These are phyloP conservation scores for Sarcodon aspratus DNA, from an alignment of 768 basidiomycete species.

Conservation along the genomic window DNA sequence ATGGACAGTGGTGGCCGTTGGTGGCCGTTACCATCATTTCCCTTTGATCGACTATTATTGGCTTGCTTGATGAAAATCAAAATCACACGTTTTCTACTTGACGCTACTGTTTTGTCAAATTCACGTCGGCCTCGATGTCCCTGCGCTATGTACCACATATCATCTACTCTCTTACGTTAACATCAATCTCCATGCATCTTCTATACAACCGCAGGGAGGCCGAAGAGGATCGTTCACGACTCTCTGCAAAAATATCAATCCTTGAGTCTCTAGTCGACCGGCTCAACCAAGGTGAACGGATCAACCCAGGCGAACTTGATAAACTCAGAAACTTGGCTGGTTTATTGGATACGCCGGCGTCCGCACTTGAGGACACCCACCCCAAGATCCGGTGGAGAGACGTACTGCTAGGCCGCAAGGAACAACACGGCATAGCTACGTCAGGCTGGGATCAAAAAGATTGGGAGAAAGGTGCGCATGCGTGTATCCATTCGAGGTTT, in stretches of 20 bases:
- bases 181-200: constrained; percentile 58
- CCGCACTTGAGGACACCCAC: neutral
- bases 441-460: neutral
- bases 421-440: neutral
- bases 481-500: neutral
- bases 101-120: neutral
- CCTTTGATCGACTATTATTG: too few species aligned
- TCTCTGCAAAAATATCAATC: constrained; percentile 49
- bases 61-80: neutral
- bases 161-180: constrained; percentile 52
- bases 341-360: neutral
- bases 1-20: neutral
- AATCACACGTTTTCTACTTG: neutral
- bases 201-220: constrained; percentile 37
- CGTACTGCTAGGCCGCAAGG: constrained; percentile 13
- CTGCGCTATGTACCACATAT: constrained; percentile 48
- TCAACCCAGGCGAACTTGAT: constrained; percentile 40
- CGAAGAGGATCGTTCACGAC: constrained; percentile 41
- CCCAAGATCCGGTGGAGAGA: constrained; percentile 16
- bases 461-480: neutral
- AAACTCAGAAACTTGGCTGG: constrained; percentile 44
- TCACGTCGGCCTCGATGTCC: constrained; percentile 6
- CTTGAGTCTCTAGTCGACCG: constrained; percentile 46
- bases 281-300: constrained; percentile 32
- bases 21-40: neutral